A percentile compares a stretch with the other conserved stretches of the same genome.
Evolutionary conservation across 345 rosid species (phyloP).

Genomic region (Camelina laxa): DNA sequence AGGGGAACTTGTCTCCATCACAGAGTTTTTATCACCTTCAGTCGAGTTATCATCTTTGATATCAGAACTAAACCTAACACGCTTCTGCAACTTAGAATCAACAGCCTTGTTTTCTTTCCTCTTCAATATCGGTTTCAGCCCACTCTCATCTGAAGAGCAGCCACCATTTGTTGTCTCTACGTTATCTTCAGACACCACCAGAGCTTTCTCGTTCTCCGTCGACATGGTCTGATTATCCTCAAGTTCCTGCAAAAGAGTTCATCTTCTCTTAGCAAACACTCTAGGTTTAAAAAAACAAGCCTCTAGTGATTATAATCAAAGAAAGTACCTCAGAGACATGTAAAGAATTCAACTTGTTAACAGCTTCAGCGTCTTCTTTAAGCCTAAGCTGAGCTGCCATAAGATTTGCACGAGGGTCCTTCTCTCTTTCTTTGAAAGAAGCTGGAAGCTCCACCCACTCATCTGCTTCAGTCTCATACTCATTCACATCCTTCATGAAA

Average conservation of each 20-base stretch:
- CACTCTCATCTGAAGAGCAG: constrained; percentile 47
- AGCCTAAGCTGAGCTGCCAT: constrained; percentile 68
- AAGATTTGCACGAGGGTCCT: constrained; percentile 83
- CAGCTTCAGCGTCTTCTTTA: constrained; percentile 78
- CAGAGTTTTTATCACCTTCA: constrained; percentile 45
- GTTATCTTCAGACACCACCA: constrained; percentile 32
- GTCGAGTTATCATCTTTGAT: constrained; percentile 38
- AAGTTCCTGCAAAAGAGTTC: constrained; percentile 26
- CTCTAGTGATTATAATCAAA: constrained; percentile 1
- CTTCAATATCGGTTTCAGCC: constrained; percentile 74
- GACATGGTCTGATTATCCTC: constrained; percentile 4
- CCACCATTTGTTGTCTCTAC: constrained; percentile 18
- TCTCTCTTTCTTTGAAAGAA: constrained; percentile 47
- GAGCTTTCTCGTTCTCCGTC: constrained; percentile 19
- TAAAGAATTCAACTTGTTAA: constrained; percentile 55
- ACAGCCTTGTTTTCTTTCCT: constrained; percentile 60
- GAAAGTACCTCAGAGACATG: constrained; percentile 54
- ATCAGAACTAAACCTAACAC: constrained; percentile 79
- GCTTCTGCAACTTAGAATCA: constrained; percentile 67
- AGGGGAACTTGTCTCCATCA: constrained; percentile 36
- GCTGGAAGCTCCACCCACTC: constrained; percentile 55
- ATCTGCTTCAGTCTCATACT: constrained; percentile 58
- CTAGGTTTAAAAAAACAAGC: background rate
- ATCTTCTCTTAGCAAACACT: background rate
- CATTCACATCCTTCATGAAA: constrained; percentile 54